Base-by-base conservation (phyloP, 768 basidiomycete species). In the Pulveroboletus sp. region DNA sequence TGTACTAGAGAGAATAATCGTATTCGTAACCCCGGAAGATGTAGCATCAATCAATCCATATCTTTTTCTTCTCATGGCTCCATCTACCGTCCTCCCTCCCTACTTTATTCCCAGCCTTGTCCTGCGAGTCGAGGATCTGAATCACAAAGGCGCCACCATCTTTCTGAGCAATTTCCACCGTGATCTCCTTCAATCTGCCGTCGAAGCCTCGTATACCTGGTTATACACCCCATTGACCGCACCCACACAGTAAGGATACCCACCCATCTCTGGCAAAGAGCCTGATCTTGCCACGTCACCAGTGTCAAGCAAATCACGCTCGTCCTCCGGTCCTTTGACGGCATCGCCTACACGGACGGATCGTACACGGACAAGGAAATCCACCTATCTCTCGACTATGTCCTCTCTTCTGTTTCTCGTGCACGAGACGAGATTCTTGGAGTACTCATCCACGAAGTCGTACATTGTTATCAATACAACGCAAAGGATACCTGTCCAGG, bases 391-490 rank as follows among this genome's bases (percentile, higher is more conserved):
- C 75, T 85, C 20, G 74, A 82, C 40, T 79, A 90, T 66, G 75
- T 90, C 65, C 67, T 68, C 43, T 69, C 72, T 44, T 68, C 64
- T 29, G 60, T 61, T 13, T 46, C 68, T 49, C 69, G 73, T 34
- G 73, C 79, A 45, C 60, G 67, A 24, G 75, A 84, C 40, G 88
- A 91, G 68, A 82, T 90, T 41, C 54, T 69, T 35, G 89, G 88
- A 5, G 86, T 90, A 4, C 71, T 91, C 4, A 70, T 77, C 31
- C 88, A 87, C 61, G 87, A 91, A 67, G 75, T 85, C 60, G 87
- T 88, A 6, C 89, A 91, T 54, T 90, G 85, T 59, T 90, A 75
- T 62, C 89, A 90, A 60, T 78, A 81, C 65, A 75, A 87, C 56
- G 85, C 75, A 2, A 60, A 69, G 20, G 81, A 72, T 21, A 77